Conservation (phyloP, 768 basidiomycete species). For the Gautieria morchelliformis region DNA sequence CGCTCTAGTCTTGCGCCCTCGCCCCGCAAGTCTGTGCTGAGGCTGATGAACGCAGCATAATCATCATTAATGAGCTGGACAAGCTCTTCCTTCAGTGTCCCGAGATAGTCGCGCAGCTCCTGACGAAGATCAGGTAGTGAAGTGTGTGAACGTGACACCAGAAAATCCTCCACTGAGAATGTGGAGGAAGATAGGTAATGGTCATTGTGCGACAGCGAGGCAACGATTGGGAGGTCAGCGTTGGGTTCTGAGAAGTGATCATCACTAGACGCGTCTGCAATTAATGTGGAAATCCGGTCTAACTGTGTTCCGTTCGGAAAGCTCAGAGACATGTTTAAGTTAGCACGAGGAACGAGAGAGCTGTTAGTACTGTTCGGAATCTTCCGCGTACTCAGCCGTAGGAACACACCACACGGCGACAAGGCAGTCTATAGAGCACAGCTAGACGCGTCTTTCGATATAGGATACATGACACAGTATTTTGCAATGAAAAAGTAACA, state of each 20-base stretch:
- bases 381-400: neutral
- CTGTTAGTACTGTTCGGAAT: too few species aligned
- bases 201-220: conserved; percentile 74
- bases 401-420: neutral
- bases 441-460: conserved; percentile 2
- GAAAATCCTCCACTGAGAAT: conserved; percentile 81
- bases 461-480: conserved; percentile 5
- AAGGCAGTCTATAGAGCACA: neutral
- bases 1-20: conserved; percentile 66
- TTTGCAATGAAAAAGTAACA: neutral
- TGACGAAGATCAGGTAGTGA: conserved; percentile 80
- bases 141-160: conserved; percentile 70
- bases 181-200: conserved; percentile 53
- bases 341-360: neutral
- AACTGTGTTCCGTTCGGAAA: neutral
- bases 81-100: conserved; percentile 81
- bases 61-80: conserved; percentile 96
- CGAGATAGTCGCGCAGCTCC: conserved; percentile 81
- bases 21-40: conserved; percentile 85
- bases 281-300: conserved; percentile 1
- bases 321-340: neutral
- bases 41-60: conserved; percentile 94
- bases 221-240: conserved; percentile 24
- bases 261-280: neutral
- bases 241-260: neutral